A percentile compares a stretch with the other conserved stretches of the same genome.
phyloP scores from a whole-genome alignment of 805 yeast species.

The Nakazawaea peltata region DNA sequence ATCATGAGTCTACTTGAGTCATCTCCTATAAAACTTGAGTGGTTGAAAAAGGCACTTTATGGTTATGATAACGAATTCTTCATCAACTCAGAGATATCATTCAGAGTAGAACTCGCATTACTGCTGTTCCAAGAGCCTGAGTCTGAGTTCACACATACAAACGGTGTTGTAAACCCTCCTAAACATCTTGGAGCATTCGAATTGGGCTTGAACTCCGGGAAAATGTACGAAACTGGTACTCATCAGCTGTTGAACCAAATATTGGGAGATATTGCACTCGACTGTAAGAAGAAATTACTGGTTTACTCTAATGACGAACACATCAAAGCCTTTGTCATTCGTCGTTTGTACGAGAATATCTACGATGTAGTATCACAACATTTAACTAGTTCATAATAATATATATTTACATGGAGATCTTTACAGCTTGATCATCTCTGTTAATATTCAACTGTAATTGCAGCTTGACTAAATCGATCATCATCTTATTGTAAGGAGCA shows the following conservation, averaged over 20 bases:
- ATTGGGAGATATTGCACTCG: conserved; percentile 12
- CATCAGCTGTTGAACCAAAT: conserved; percentile 24
- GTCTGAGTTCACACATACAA: conserved; percentile 2
- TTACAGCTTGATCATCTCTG: conserved; percentile 9
- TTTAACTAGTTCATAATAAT: not conserved
- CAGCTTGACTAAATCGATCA: conserved; percentile 37
- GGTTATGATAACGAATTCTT: conserved; percentile 76
- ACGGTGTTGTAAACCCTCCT: too few relatives aligned
- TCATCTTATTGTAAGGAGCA: conserved; percentile 40
- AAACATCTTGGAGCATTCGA: conserved; percentile 30
- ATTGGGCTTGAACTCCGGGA: conserved; percentile 37
- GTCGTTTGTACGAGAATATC: not conserved
- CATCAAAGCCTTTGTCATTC: too few relatives aligned
- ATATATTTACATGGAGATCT: not conserved
- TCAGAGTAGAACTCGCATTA: conserved; percentile 68
- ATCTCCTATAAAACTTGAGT: conserved; percentile 12
- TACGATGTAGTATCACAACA: not conserved
- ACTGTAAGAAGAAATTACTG: not conserved
- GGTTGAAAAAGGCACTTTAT: conserved; percentile 29
- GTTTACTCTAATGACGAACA: too few relatives aligned
- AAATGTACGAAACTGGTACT: conserved; percentile 24
- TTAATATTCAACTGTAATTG: conserved; percentile 16
- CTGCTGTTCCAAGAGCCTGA: conserved; percentile 40
- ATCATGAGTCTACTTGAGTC: conserved; percentile 28
- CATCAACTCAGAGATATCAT: conserved; percentile 50